Conservation (phyloP, 768 basidiomycete species). For the Pisolithus marmoratus region DNA sequence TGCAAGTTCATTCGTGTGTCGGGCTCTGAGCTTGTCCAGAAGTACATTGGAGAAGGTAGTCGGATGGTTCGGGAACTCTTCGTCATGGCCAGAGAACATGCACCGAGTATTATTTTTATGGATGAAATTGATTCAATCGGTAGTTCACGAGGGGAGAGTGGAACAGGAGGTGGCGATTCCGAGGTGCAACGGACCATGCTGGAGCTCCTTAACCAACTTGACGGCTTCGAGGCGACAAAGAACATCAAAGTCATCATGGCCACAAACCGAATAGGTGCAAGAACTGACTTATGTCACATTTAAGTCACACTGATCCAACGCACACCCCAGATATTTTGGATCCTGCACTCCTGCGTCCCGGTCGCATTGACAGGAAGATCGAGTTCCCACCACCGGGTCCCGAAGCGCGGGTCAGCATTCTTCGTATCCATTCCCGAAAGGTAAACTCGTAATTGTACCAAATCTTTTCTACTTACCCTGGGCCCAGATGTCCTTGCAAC, state of each 20-base stretch:
- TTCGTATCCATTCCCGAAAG: conserved; percentile 95
- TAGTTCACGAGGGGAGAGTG: conserved; percentile 78
- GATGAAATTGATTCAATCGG: conserved; percentile 99
- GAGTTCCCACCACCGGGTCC: conserved; percentile 98
- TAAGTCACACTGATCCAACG: neutral
- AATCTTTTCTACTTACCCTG: neutral
- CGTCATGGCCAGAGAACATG: conserved; percentile 97
- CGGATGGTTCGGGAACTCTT: conserved; percentile 97
- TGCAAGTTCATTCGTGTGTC: conserved; percentile 96
- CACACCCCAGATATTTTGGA: conserved; percentile 76
- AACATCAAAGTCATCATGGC: conserved; percentile 94
- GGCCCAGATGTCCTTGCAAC: conserved; percentile 88
- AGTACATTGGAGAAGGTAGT: conserved; percentile 96
- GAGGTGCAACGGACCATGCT: conserved; percentile 91
- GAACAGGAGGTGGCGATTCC: conserved; percentile 75
- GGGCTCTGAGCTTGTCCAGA: conserved; percentile 92
- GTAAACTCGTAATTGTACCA: conserved; percentile 30
- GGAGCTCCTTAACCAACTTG: conserved; percentile 83
- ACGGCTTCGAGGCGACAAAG: conserved; percentile 81
- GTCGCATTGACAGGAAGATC: conserved; percentile 95
- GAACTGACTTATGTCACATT: neutral
- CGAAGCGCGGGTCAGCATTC: conserved; percentile 93
- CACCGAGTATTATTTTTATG: conserved; percentile 99
- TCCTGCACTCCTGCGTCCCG: conserved; percentile 86
- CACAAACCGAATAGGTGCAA: conserved; percentile 87